Evolutionary conservation across 2,329 filamentous ascomycete species (phyloP).

Genomic region (Cephalotrichum gorgonifer): DNA sequence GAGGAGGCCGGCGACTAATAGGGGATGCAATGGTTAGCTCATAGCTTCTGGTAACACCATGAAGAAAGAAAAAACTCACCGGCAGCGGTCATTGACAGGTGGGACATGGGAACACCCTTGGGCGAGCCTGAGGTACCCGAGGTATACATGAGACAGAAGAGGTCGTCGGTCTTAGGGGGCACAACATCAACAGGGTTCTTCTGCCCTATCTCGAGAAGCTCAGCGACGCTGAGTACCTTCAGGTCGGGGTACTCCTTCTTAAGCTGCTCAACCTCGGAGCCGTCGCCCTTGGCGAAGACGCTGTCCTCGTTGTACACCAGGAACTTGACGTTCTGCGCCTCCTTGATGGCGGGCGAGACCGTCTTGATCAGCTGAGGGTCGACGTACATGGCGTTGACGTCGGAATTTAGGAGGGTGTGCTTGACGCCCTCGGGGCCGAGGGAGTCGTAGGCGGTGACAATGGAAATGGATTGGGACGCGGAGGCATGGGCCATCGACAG

Average conservation of each 20-base stretch:
- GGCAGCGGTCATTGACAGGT: slow-evolving; percentile 70
- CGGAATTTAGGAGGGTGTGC: slow-evolving; percentile 76
- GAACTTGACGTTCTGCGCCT: slow-evolving; percentile 43
- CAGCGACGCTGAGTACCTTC: slow-evolving; percentile 41
- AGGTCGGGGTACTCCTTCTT: slow-evolving; percentile 44
- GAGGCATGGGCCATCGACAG: slow-evolving; percentile 67
- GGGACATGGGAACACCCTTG: slow-evolving; percentile 78
- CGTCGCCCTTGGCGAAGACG: slow-evolving; percentile 32
- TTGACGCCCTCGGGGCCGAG: slow-evolving; percentile 75
- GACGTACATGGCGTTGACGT: slow-evolving; percentile 73
- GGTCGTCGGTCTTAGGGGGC: slow-evolving; percentile 62
- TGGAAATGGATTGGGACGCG: slow-evolving; percentile 77
- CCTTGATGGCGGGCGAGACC: slow-evolving; percentile 43
- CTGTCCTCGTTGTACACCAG: slow-evolving; percentile 54
- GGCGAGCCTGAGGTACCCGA: slow-evolving; percentile 83
- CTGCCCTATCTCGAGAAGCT: slow-evolving; percentile 47
- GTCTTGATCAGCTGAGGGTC: slow-evolving; percentile 68
- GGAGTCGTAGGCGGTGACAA: slow-evolving; percentile 92
- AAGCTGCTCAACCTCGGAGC: slow-evolving; percentile 42
- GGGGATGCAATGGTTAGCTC: slow-evolving; percentile 11
- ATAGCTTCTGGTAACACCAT: not conserved
- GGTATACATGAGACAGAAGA: slow-evolving; percentile 80
- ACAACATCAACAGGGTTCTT: slow-evolving; percentile 61
- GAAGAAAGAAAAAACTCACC: slow-evolving; percentile 16
- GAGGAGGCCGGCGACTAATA: slow-evolving; percentile 64